phyloP scores from a whole-genome alignment of 805 yeast species.

The Yueomyces sinensis region DNA sequence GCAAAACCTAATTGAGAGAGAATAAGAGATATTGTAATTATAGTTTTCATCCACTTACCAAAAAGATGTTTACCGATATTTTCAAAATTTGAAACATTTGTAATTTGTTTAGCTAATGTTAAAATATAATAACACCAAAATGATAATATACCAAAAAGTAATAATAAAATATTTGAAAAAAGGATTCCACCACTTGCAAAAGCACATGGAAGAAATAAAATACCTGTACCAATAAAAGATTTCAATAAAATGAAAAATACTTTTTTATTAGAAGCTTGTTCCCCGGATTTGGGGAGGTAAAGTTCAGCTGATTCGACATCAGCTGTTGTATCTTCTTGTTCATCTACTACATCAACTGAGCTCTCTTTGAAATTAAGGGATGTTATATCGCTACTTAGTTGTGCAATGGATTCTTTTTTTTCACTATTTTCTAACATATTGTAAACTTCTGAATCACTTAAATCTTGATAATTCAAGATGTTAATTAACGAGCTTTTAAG shows the following conservation, averaged over 20 bases:
- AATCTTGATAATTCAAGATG: too few relatives aligned
- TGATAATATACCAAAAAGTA: conserved; percentile 55
- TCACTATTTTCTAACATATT: too few relatives aligned
- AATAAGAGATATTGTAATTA: conserved; percentile 51
- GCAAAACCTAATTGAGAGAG: conserved; percentile 70
- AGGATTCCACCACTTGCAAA: conserved; percentile 60
- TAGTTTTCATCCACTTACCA: conserved; percentile 50
- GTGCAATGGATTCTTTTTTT: too few relatives aligned
- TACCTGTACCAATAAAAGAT: conserved; percentile 70
- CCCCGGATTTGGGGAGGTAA: conserved; percentile 1
- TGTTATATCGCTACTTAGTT: too few relatives aligned
- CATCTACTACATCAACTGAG: neutral
- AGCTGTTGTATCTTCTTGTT: neutral
- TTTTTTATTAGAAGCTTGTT: conserved; percentile 47
- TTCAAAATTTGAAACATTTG: conserved; percentile 63
- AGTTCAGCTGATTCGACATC: neutral
- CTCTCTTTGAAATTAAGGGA: neutral
- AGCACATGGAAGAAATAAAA: conserved; percentile 55
- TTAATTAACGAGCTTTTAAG: too few relatives aligned
- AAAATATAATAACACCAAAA: conserved; percentile 68
- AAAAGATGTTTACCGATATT: conserved; percentile 56
- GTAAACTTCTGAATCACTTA: too few relatives aligned
- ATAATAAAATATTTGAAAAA: conserved; percentile 39
- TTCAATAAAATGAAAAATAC: conserved; percentile 61
- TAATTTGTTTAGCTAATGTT: conserved; percentile 41